A percentile compares a stretch with the other conserved stretches of the same genome.
Conservation (phyloP, 371 early-diverging fungal species). For the Saksenaea oblongispora region DNA sequence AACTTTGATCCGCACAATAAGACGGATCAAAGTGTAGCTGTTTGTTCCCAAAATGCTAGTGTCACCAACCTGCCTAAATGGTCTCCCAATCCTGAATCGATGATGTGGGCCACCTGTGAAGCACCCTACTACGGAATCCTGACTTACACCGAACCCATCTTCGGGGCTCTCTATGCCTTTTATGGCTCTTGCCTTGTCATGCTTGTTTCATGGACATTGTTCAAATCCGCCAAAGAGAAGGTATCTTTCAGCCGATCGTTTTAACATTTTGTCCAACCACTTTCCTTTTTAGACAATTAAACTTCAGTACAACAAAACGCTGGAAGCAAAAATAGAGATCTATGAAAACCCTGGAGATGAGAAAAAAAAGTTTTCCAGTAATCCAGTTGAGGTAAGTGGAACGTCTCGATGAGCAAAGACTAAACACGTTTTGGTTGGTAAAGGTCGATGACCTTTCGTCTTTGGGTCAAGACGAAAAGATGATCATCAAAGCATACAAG, state of each 20-base stretch:
- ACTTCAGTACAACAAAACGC: neutral
- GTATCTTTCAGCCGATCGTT: neutral
- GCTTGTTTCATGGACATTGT: constrained; percentile 50
- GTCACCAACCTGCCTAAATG: neutral
- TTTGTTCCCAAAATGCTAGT: constrained; percentile 21
- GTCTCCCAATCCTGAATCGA: constrained; percentile 12
- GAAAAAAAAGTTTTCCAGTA: neutral
- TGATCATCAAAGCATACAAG: constrained; percentile 18
- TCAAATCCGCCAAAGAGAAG: constrained; percentile 48
- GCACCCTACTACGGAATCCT: constrained; percentile 37
- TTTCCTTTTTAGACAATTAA: constrained; percentile 8
- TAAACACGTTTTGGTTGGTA: too few relatives aligned
- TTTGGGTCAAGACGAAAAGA: constrained; percentile 13
- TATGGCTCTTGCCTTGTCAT: constrained; percentile 60
- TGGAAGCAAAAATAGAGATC: neutral
- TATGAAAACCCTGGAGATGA: neutral
- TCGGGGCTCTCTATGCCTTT: constrained; percentile 48
- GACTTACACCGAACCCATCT: constrained; percentile 33
- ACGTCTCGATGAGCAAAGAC: too few relatives aligned
- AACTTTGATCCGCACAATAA: constrained; percentile 40
- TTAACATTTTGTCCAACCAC: neutral
- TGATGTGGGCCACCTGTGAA: constrained; percentile 54
- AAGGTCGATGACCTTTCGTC: constrained; percentile 7
- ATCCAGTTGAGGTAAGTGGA: neutral
- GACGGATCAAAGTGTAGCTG: constrained; percentile 27